Conservation (phyloP, 148 eudicot genomes). For the Rhododendron mucronatum region DNA sequence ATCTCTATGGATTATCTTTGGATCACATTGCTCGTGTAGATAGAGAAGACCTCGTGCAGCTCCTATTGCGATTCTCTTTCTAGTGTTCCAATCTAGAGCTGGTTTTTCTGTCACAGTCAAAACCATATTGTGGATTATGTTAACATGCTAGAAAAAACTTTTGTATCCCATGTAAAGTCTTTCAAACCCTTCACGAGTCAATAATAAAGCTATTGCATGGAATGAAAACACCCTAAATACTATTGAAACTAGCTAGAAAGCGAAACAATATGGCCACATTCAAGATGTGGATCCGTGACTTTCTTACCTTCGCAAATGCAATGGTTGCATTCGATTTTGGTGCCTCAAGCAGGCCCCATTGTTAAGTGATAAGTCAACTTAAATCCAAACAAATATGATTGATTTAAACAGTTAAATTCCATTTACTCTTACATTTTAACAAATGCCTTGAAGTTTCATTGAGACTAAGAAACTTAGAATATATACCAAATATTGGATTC, state of each 20-base stretch:
- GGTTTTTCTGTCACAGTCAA: slow-evolving; percentile 54
- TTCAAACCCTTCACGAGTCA: background rate
- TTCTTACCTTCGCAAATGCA: background rate
- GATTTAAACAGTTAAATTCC: background rate
- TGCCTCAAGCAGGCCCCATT: background rate
- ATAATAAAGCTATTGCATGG: background rate
- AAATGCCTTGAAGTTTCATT: background rate
- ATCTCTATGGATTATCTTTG: slow-evolving; percentile 92
- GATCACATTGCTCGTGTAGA: slow-evolving; percentile 96
- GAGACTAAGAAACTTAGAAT: slow-evolving; percentile 1
- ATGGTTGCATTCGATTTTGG: background rate
- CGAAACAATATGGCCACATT: too few relatives aligned
- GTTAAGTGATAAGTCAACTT: background rate
- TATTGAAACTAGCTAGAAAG: background rate
- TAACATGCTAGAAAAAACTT: background rate
- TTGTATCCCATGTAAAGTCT: background rate
- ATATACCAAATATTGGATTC: background rate
- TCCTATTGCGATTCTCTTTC: slow-evolving; percentile 89
- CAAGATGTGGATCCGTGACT: background rate
- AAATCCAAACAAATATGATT: background rate
- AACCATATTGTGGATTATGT: background rate
- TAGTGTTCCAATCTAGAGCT: slow-evolving; percentile 82
- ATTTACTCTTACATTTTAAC: background rate
- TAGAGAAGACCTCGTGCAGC: slow-evolving; percentile 85
- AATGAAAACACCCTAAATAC: background rate